These are phyloP conservation scores for Eutrema salsugineum DNA, from an alignment of 441 rosid species.

Conservation along the genomic window DNA sequence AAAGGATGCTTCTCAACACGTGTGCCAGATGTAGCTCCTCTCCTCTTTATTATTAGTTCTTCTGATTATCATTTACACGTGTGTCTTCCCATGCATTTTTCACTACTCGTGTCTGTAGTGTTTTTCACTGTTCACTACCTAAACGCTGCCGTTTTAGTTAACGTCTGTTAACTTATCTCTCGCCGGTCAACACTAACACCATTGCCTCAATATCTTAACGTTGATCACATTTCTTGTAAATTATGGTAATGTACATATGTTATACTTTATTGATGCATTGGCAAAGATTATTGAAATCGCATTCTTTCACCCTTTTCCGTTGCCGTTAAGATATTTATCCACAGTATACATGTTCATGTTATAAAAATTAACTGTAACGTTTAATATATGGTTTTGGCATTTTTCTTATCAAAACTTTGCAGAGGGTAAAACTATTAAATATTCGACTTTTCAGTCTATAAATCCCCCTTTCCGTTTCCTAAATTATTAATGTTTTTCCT, in stretches of 20 bases:
- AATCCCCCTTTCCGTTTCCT: constrained; percentile 17
- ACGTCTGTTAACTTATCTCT: background rate
- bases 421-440: constrained; percentile 15
- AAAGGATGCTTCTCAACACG: constrained; percentile 26
- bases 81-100: constrained; percentile 32
- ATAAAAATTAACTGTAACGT: constrained; percentile 18
- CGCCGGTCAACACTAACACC: background rate
- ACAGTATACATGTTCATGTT: constrained; percentile 2
- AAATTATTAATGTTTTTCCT: background rate
- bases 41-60: background rate
- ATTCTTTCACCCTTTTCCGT: background rate
- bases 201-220: background rate
- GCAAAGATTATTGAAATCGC: background rate
- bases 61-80: constrained; percentile 23
- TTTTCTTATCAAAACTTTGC: background rate
- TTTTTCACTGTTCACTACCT: constrained; percentile 6
- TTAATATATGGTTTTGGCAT: constrained; percentile 17
- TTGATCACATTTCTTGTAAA: background rate
- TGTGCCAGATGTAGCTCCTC: constrained; percentile 33
- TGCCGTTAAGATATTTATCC: constrained; percentile 5
- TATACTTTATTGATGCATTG: background rate
- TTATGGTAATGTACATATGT: background rate
- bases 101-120: constrained; percentile 17
- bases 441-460: constrained; percentile 20
- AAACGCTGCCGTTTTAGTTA: background rate